phyloP scores from a whole-genome alignment of 2,329 filamentous ascomycete species.

The Aschersonia sp. region DNA sequence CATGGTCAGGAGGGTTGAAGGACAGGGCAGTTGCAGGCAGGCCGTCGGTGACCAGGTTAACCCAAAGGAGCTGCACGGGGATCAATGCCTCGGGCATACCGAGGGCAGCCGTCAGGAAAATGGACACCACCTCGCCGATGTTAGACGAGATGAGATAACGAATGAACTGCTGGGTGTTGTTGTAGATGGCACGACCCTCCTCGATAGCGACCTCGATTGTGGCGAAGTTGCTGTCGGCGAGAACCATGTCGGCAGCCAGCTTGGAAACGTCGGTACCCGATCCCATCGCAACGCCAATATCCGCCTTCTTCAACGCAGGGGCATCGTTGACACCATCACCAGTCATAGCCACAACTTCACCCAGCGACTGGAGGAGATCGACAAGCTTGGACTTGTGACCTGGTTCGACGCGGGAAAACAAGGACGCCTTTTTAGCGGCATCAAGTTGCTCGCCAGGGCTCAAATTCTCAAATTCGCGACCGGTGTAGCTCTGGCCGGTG shows the following conservation, averaged over 20 bases:
- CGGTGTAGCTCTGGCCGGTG: constrained; percentile 84
- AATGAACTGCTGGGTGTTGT: constrained; percentile 99
- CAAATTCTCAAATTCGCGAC: constrained; percentile 83
- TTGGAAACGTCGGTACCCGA: constrained; percentile 95
- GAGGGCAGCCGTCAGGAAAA: constrained; percentile 89
- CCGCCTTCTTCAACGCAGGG: constrained; percentile 92
- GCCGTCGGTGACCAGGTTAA: constrained; percentile 95
- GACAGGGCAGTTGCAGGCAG: constrained; percentile 90
- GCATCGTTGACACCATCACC: constrained; percentile 98
- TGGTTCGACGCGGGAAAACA: constrained; percentile 94
- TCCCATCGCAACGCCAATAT: constrained; percentile 98
- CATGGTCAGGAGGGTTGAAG: constrained; percentile 97
- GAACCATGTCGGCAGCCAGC: constrained; percentile 94
- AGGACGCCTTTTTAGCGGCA: constrained; percentile 70
- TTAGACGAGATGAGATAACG: constrained; percentile 98
- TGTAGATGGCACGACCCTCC: constrained; percentile 96
- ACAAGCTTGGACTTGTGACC: constrained; percentile 96
- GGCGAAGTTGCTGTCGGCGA: constrained; percentile 97
- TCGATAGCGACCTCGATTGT: constrained; percentile 94
- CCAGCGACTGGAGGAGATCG: constrained; percentile 81
- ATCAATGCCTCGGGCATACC: constrained; percentile 97
- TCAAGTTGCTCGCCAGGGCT: constrained; percentile 65
- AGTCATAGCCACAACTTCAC: constrained; percentile 97
- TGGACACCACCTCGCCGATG: constrained; percentile 97
- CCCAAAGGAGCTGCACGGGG: constrained; percentile 94